These are phyloP conservation scores for Aspergillus quadrilineatus DNA, from an alignment of 2,329 filamentous ascomycete species.

Conservation along the genomic window DNA sequence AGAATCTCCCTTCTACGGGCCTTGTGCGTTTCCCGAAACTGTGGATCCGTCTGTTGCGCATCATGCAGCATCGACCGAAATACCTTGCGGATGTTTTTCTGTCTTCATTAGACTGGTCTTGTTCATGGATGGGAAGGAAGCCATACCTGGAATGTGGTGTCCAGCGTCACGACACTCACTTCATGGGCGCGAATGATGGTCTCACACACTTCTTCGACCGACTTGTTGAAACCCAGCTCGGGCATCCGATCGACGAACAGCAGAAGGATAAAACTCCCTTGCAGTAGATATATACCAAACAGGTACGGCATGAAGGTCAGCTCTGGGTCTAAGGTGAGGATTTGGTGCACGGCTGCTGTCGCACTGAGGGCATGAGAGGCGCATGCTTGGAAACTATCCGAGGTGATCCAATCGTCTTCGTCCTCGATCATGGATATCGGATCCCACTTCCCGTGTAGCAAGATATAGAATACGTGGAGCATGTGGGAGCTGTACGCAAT, in stretches of 20 bases:
- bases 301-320: slow-evolving; percentile 12
- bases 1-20: slow-evolving; percentile 9
- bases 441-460: slow-evolving; percentile 10
- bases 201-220: slow-evolving; percentile 12
- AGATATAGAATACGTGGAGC: slow-evolving; percentile 12
- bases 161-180: slow-evolving; percentile 11
- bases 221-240: slow-evolving; percentile 11
- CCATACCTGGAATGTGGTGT: slow-evolving; percentile 12
- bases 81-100: slow-evolving; percentile 14
- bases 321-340: slow-evolving; percentile 11
- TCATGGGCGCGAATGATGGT: slow-evolving; percentile 13
- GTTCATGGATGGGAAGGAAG: neutral
- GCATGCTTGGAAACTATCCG: slow-evolving; percentile 11
- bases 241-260: slow-evolving; percentile 12
- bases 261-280: slow-evolving; percentile 11
- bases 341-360: slow-evolving; percentile 10
- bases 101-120: neutral
- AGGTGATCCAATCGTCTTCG: slow-evolving; percentile 14
- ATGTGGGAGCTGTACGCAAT: slow-evolving; percentile 11
- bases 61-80: slow-evolving; percentile 14
- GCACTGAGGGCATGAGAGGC: slow-evolving; percentile 12
- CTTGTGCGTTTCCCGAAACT: slow-evolving; percentile 11
- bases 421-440: slow-evolving; percentile 14
- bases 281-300: slow-evolving; percentile 11
- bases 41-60: slow-evolving; percentile 9